Conservation (phyloP, 2,329 filamentous ascomycete species). For the Penicillium aurantiogriseum region DNA sequence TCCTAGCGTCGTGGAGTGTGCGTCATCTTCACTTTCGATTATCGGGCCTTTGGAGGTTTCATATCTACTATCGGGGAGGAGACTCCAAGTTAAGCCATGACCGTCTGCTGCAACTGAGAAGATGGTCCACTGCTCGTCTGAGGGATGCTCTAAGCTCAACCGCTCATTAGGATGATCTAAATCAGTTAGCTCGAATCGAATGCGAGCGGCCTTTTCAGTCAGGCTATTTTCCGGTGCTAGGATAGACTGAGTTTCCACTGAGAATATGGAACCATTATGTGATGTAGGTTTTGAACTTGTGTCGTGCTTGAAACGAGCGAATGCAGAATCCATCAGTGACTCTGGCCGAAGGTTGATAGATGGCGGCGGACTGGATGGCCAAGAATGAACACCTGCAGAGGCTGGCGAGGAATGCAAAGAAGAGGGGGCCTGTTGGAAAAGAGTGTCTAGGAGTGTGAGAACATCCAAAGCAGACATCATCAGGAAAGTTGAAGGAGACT, state of each 20-base stretch:
- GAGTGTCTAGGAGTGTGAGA: constrained; percentile 73
- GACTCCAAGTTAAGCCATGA: constrained; percentile 67
- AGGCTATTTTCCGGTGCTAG: constrained; percentile 27
- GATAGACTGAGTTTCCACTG: constrained; percentile 32
- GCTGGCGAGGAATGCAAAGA: constrained; percentile 30
- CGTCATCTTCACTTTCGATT: constrained; percentile 51
- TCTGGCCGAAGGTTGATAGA: constrained; percentile 22
- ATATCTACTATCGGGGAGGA: constrained; percentile 46
- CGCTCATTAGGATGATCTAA: constrained; percentile 38
- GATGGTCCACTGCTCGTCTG: constrained; percentile 78
- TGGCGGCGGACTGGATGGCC: constrained; percentile 19
- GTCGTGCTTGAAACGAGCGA: constrained; percentile 34
- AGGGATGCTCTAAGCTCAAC: constrained; percentile 70
- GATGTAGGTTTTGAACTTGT: constrained; percentile 25
- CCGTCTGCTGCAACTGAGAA: constrained; percentile 75
- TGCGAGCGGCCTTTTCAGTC: constrained; percentile 37
- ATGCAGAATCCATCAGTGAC: constrained; percentile 30
- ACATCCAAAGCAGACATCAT: constrained; percentile 78
- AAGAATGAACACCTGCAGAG: constrained; percentile 26
- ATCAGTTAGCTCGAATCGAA: constrained; percentile 43
- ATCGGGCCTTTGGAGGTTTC: constrained; percentile 63
- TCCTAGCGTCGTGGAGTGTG: constrained; percentile 47
- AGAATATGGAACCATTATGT: constrained; percentile 30
- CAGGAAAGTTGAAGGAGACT: constrained; percentile 59
- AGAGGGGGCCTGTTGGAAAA: constrained; percentile 61